Evolutionary conservation across 805 yeast genomes (phyloP), one percentile per base, ranked within the genome.

Genomic region (Cyberlindnera mississippiensis): DNA sequence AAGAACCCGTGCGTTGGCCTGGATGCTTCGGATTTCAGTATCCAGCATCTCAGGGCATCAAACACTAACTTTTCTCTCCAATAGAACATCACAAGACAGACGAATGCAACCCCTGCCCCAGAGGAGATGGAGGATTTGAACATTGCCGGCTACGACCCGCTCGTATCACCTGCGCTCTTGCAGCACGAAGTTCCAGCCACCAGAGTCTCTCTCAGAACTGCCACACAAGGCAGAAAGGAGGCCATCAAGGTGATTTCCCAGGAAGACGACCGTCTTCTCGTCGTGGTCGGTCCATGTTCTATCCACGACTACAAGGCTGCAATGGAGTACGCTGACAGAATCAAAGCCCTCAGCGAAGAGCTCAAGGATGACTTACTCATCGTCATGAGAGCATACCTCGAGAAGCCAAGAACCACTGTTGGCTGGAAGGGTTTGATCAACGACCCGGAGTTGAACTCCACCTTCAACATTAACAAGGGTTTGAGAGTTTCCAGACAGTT

Each of bases 401-500:
- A 91, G 70, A 91, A 91, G 69, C 99, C 99, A 59, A 84, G 99
- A 73, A 91, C 99, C 50, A 91, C 98, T 18, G 98, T 91, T 41
- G 99, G 99, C 51, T 91, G 99, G 99, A 91, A 91, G 69, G 99
- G 99, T 57, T 73, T 91, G 58, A 89, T 91, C 63, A 91, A 91
- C 66, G 99, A 91, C 67, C 99, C 99, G 35, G 96, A 91, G 59
- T 78, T 91, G 47, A 87, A 91, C 67, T 85, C 85, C 59, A 73
- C 96, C 37, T 93, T 84, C 78, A 84, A 91, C 64, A 93, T 91
- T 64, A 91, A 91, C 77, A 87, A 88, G 69, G 99, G 99, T 59
- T 74, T 91, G 51, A 79, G 88, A 57, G 76, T 86, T 30, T 78
- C 97, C 11, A 82, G 99, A 71, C 76, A 84, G 61, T 75, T 93